phyloP scores from a whole-genome alignment of 441 rosid genomes.

The Pelargonium australe region DNA sequence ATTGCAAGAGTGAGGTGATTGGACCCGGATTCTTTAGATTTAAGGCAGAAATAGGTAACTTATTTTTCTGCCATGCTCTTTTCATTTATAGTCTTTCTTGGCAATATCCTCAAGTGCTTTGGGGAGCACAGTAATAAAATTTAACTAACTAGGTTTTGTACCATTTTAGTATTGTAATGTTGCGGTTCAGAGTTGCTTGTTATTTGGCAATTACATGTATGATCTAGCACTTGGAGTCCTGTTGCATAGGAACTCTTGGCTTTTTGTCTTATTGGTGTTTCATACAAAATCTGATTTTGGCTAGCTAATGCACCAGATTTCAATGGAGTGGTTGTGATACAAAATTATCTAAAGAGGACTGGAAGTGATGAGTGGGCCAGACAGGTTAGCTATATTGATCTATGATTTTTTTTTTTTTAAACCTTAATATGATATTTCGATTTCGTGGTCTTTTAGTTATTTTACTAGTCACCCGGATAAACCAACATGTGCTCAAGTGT shows the following conservation, averaged over 20 bases:
- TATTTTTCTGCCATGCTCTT: conserved; percentile 16
- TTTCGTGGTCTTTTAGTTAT: no score
- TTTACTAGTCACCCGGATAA: no score
- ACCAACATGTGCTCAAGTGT: no score
- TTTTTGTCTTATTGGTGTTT: neutral
- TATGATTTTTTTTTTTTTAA: neutral
- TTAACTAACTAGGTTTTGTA: neutral
- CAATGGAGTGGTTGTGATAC: conserved; percentile 76
- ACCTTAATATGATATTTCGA: neutral
- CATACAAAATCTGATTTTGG: conserved; percentile 10
- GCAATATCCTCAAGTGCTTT: neutral
- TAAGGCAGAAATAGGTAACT: conserved; percentile 94
- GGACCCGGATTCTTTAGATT: conserved; percentile 99
- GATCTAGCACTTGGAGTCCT: neutral
- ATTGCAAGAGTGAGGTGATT: conserved; percentile 99
- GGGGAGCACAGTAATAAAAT: neutral
- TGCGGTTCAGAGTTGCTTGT: neutral
- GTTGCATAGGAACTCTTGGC: conserved; percentile 2
- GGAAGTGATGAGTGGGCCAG: conserved; percentile 87
- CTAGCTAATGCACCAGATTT: conserved; percentile 62
- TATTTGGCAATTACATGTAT: neutral
- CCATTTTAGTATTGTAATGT: neutral
- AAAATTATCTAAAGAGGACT: conserved; percentile 74
- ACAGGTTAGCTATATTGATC: conserved; percentile 48
- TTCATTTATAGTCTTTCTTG: conserved; percentile 6